Conservation (phyloP, 495 filamentous ascomycete species). For the Hypoxylon fragiforme region DNA sequence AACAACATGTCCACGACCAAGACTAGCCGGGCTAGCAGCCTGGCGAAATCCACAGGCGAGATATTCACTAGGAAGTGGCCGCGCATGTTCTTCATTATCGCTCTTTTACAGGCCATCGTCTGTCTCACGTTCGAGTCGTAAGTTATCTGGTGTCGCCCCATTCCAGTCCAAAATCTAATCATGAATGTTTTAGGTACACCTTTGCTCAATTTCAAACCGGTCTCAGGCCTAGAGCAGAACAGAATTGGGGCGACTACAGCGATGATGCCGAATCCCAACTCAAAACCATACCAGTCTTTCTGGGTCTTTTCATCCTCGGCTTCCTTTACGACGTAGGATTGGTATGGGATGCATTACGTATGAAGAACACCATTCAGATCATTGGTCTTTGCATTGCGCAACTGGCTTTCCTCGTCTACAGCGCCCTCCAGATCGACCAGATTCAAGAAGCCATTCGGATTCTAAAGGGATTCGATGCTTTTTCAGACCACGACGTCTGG, state of each 20-base stretch:
- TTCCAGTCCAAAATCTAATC: constrained; percentile 1
- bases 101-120: constrained; percentile 74
- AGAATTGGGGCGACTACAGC: constrained; percentile 20
- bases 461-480: constrained; percentile 42
- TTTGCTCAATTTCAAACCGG: constrained; percentile 68
- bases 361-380: constrained; percentile 98
- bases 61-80: constrained; percentile 82
- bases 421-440: constrained; percentile 87
- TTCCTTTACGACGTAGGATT: constrained; percentile 89
- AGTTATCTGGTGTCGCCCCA: constrained; percentile 47
- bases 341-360: constrained; percentile 86
- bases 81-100: constrained; percentile 76
- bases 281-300: constrained; percentile 82
- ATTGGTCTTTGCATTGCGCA: constrained; percentile 95
- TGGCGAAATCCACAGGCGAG: constrained; percentile 37
- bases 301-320: constrained; percentile 96
- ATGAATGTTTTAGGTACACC: constrained; percentile 62
- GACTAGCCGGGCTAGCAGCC: constrained; percentile 28
- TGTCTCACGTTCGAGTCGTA: constrained; percentile 85
- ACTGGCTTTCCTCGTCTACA: constrained; percentile 85
- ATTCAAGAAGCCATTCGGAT: constrained; percentile 68
- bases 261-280: constrained; percentile 48
- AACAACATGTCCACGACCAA: constrained; percentile 30
- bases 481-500: constrained; percentile 60
- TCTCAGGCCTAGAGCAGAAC: constrained; percentile 34